These are phyloP conservation scores for Sporothrix globosa DNA, from an alignment of 2,329 filamentous ascomycete species.

Conservation along the genomic window DNA sequence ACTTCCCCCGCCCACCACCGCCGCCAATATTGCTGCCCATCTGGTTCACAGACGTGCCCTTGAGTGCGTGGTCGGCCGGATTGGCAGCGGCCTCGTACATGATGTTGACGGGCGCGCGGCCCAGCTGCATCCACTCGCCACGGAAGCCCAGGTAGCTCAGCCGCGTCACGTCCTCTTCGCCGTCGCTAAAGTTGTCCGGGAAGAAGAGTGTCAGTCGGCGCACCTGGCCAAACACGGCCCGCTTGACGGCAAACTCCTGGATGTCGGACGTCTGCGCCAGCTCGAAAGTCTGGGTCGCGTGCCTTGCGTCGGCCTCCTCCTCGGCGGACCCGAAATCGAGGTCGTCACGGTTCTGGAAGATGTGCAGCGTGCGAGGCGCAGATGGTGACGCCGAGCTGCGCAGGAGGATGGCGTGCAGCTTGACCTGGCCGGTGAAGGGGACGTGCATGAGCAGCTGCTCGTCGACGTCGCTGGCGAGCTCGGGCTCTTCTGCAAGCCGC, in stretches of 20 bases:
- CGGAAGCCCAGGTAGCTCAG: constrained; percentile 88
- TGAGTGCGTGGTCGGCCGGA: constrained; percentile 78
- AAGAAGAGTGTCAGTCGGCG: constrained; percentile 83
- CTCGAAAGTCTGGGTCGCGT: constrained; percentile 65
- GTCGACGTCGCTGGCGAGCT: constrained; percentile 83
- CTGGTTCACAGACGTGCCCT: constrained; percentile 58
- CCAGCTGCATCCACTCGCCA: constrained; percentile 89
- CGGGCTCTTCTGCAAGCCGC: constrained; percentile 69
- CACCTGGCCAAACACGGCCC: constrained; percentile 87
- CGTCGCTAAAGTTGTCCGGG: constrained; percentile 83
- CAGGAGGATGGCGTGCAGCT: constrained; percentile 85
- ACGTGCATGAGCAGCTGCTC: constrained; percentile 93
- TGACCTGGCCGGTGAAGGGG: constrained; percentile 94
- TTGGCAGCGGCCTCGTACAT: constrained; percentile 94
- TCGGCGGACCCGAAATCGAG: constrained; percentile 80
- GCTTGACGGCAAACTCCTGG: constrained; percentile 84
- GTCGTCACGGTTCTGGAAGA: constrained; percentile 85
- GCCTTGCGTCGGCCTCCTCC: constrained; percentile 62
- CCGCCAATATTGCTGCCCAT: constrained; percentile 60
- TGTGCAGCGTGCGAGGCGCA: constrained; percentile 79
- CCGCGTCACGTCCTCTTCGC: constrained; percentile 77
- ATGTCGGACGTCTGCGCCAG: constrained; percentile 78
- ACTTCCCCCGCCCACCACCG: constrained; percentile 40
- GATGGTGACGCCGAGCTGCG: constrained; percentile 72
- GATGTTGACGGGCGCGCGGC: constrained; percentile 79